Evolutionary conservation across 257 asterid genomes (phyloP).

Genomic region (Forsythia suspensa): DNA sequence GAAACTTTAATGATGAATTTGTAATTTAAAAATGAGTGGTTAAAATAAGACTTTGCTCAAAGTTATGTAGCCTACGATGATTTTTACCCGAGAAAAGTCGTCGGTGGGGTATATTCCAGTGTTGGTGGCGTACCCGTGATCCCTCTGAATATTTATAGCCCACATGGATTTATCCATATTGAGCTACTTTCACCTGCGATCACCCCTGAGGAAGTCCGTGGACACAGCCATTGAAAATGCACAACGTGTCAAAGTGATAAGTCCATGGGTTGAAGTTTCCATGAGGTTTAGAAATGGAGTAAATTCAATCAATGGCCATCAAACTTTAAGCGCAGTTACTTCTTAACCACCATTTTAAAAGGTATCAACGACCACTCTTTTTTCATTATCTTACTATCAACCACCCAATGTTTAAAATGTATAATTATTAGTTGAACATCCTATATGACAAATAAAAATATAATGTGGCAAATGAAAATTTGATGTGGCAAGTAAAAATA

Average conservation of each 20-base stretch:
- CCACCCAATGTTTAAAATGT: no score
- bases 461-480: no score
- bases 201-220: neutral
- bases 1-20: neutral
- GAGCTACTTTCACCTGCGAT: neutral
- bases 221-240: neutral
- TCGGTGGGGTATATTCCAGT: slow-evolving; percentile 41
- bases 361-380: no score
- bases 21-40: neutral
- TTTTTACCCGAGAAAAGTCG: slow-evolving; percentile 4
- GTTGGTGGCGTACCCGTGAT: slow-evolving; percentile 31
- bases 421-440: no score
- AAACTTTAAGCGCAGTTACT: no score
- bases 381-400: no score
- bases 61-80: neutral
- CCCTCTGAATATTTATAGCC: neutral
- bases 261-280: neutral
- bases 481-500: no score
- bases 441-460: no score
- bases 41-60: neutral
- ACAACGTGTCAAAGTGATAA: neutral
- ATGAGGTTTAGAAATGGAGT: neutral
- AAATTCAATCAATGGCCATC: no score
- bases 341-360: no score
- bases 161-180: neutral